Percentiles rank a stretch among this genome's conserved stretches.
Conservation (phyloP, 768 basidiomycete species). For the Tricholoma hemisulphureum region DNA sequence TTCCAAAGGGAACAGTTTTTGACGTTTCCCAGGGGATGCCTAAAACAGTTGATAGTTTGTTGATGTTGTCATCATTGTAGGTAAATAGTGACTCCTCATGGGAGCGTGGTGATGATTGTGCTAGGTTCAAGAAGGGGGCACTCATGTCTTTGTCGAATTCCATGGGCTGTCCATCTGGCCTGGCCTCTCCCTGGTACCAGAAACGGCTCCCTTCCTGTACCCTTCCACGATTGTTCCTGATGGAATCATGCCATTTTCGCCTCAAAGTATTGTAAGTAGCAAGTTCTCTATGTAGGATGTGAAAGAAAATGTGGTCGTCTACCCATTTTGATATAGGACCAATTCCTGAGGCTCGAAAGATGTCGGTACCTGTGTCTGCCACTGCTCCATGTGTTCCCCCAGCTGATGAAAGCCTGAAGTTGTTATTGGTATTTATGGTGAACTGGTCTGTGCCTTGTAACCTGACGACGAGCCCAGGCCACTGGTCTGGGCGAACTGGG, state of each 20-base stretch:
- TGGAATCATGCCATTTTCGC: not conserved
- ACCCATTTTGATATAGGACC: no score
- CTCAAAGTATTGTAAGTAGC: not conserved
- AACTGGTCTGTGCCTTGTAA: no score
- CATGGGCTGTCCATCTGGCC: not conserved
- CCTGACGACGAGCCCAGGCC: no score
- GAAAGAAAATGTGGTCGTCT: conserved; percentile 20
- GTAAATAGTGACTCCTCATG: not conserved
- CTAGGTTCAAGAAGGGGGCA: not conserved
- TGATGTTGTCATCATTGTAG: conserved; percentile 26
- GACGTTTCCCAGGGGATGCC: no score
- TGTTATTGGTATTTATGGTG: no score
- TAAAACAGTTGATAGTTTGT: conserved; percentile 22
- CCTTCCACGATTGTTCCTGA: not conserved
- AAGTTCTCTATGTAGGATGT: conserved; percentile 5
- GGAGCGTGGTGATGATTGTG: not conserved
- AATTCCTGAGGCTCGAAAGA: no score
- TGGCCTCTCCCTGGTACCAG: not conserved
- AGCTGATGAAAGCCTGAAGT: no score
- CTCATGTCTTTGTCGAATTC: not conserved
- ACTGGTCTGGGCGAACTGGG: conserved; percentile 16
- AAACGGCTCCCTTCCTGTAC: not conserved
- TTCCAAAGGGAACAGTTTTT: no score
- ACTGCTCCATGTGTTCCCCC: no score
- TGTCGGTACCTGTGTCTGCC: no score